Conservation (phyloP, 495 filamentous ascomycete species). For the Glonium stellatum region DNA sequence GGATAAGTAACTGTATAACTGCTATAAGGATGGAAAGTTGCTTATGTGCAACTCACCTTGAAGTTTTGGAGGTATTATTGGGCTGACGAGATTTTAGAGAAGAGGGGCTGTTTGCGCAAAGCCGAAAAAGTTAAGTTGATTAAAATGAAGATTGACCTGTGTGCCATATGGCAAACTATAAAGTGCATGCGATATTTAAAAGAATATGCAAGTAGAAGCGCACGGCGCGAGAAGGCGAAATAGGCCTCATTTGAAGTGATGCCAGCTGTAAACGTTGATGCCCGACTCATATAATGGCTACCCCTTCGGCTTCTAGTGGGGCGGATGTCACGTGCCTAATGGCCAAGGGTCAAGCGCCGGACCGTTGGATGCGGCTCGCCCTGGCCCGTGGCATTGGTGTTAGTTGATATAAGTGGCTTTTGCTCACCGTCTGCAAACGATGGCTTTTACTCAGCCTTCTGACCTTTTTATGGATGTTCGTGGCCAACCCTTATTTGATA, state of each 20-base stretch:
- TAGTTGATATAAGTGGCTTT: no score
- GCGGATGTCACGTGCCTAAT: background rate
- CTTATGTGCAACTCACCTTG: background rate
- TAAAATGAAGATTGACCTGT: background rate
- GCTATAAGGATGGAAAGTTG: background rate
- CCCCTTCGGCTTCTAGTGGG: background rate
- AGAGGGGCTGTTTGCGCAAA: background rate
- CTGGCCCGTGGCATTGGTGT: no score
- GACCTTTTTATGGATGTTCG: no score
- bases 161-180: background rate
- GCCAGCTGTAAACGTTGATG: background rate
- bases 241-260: background rate
- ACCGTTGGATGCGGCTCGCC: no score
- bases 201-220: background rate
- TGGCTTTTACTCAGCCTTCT: no score
- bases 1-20: background rate
- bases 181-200: background rate
- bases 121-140: background rate
- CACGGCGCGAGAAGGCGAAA: background rate
- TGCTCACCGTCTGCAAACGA: no score
- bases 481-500: no score
- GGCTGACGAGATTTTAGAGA: no score
- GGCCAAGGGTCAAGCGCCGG: no score
- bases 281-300: background rate
- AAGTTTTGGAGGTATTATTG: background rate